A percentile compares a stretch with the other conserved stretches of the same genome.
Evolutionary conservation across 2,329 filamentous ascomycete genomes (phyloP).

Genomic region (Fusarium gaditjirri): DNA sequence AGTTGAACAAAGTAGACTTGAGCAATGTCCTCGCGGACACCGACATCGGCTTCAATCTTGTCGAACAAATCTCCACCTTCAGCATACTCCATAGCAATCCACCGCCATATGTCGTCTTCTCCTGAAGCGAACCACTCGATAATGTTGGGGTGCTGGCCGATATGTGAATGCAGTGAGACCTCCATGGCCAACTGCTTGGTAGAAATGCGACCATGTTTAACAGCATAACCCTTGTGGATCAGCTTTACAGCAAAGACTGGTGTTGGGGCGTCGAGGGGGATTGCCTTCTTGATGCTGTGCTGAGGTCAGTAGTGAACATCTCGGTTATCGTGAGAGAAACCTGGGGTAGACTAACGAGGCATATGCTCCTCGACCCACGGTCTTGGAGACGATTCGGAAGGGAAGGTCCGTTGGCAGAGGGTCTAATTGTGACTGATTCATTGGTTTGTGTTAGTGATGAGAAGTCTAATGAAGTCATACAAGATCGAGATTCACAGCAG

Average conservation of each 20-base stretch:
- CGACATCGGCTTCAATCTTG: conserved; percentile 98
- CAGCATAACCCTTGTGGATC: conserved; percentile 96
- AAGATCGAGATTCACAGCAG: neutral
- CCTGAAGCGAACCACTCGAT: conserved; percentile 92
- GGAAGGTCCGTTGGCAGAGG: conserved; percentile 86
- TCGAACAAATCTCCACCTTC: conserved; percentile 97
- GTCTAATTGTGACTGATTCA: conserved; percentile 85
- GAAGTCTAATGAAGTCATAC: neutral
- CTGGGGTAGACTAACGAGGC: conserved; percentile 75
- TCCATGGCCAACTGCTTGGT: conserved; percentile 93
- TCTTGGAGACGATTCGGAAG: conserved; percentile 95
- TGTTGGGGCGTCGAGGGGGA: conserved; percentile 72
- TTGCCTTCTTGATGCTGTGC: conserved; percentile 88
- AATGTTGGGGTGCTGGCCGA: conserved; percentile 90
- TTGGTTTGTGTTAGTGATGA: conserved; percentile 39
- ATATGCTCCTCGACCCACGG: conserved; percentile 95
- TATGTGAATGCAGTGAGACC: conserved; percentile 86
- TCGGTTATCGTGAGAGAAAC: conserved; percentile 1
- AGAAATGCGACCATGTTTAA: conserved; percentile 87
- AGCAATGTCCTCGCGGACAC: conserved; percentile 92
- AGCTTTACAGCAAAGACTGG: conserved; percentile 98
- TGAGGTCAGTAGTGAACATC: conserved; percentile 13
- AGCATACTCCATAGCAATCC: conserved; percentile 98
- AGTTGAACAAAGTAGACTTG: conserved; percentile 97
- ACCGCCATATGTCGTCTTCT: conserved; percentile 87